phyloP scores from a whole-genome alignment of 768 basidiomycete species.

The Mrakia blollopis region DNA sequence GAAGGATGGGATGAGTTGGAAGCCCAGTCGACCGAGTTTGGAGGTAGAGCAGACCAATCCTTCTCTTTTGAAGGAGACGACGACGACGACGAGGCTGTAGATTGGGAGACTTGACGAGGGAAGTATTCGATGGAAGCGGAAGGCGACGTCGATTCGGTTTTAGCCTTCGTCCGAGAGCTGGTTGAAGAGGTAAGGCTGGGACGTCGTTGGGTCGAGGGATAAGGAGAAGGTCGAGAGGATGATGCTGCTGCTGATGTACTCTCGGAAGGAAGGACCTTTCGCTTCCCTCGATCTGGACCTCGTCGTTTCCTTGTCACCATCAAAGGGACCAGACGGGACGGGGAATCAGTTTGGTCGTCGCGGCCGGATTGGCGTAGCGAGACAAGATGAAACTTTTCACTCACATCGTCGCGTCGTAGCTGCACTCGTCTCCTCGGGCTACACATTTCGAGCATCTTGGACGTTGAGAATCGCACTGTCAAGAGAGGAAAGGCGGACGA shows the following conservation, averaged over 20 bases:
- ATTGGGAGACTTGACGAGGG: background rate
- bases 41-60: background rate
- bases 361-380: background rate
- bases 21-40: background rate
- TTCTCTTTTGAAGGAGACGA: background rate
- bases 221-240: background rate
- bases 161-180: background rate
- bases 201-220: background rate
- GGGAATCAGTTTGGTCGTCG: background rate
- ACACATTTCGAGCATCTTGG: background rate
- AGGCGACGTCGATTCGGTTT: background rate
- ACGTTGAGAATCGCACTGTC: background rate
- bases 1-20: background rate
- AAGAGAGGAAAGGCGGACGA: background rate
- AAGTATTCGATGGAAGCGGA: background rate
- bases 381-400: background rate
- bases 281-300: constrained; percentile 1
- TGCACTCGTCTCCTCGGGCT: background rate
- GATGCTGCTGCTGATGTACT: background rate
- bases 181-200: too few species aligned
- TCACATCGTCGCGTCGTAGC: background rate
- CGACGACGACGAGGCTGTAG: background rate
- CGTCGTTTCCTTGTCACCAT: background rate
- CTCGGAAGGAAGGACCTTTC: background rate
- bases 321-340: background rate